Evolutionary conservation across 179 eudicot genomes (phyloP), one percentile per base, ranked within the genome.

Genomic region (Gypsophila paniculata): DNA sequence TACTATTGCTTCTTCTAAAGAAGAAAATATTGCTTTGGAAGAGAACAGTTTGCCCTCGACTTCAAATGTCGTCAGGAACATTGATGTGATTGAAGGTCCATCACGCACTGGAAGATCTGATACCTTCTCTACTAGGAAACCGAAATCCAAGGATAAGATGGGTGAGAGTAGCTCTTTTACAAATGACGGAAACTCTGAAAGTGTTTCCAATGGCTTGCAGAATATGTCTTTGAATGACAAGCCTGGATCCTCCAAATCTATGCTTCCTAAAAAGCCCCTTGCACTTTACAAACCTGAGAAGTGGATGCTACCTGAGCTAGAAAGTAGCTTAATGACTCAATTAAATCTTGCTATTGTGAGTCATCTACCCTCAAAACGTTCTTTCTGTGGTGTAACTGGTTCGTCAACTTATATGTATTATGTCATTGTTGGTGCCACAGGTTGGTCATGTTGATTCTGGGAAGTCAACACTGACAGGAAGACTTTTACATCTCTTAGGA

Each of bases 401-500:
- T 53, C 21, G 65, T 53, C 29, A 49, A 49, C 22, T n/a, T 39
- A 39, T 55, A 68, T 25, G 36, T 66, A 23, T 70, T 21, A 76
- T 72, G 34, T 65, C 61, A 18, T 64, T 76, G 61, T 34, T 70
- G 44, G 15, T 72, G 36, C 53, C 70, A 52, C 78, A 95, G 99
- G 99, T 92, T 79, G 99, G 99, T 70, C 98, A 95, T 87, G 99
- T 95, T 69, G 99, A 95, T 83, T 95, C 99, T 78, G 99, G 99
- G 68, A 95, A 95, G 74, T 95, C 99, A 44, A 95, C 97, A 54
- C 87, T 95, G 69, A 90, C 98, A 68, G 99, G 99, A 77, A 90
- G 97, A 82, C 82, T 95, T 74, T 85, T 95, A 46, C 96, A 92
- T 75, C 93, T 95, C 52, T 79, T 85, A 75, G 97, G 96, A 44